Conservation (phyloP, 331 rosid species). For the Spiraea crenata region DNA sequence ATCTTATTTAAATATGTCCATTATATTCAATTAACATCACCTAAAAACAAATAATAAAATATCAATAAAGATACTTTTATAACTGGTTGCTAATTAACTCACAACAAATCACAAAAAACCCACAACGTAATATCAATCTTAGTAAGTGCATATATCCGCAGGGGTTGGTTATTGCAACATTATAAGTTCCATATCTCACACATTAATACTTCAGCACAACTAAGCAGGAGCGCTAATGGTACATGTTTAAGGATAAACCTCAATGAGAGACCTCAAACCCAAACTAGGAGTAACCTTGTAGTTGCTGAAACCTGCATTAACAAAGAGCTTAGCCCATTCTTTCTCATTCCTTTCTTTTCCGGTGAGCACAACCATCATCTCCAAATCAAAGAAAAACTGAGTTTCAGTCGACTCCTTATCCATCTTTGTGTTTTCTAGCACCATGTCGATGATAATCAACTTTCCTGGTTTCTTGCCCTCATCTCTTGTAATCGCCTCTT, state of each 20-base stretch:
- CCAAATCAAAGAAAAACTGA: conserved; percentile 31
- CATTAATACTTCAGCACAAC: no score
- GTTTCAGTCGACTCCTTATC: conserved; percentile 11
- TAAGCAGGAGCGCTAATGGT: no score
- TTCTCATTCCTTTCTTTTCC: conserved; percentile 43
- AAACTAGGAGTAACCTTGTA: conserved; percentile 30
- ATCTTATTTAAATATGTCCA: no score
- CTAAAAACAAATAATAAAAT: no score
- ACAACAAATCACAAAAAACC: no score
- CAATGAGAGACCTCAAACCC: conserved; percentile 36
- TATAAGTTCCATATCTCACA: no score
- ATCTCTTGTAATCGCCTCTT: conserved; percentile 26
- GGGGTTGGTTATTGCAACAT: no score
- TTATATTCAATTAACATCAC: no score
- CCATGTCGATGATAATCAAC: conserved; percentile 37
- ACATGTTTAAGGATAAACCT: conserved; percentile 25
- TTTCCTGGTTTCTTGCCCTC: conserved; percentile 31
- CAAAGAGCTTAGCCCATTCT: conserved; percentile 29
- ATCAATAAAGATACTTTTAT: no score
- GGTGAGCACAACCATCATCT: conserved; percentile 24
- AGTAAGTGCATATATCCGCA: no score
- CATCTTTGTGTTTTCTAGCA: not conserved
- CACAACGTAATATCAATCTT: no score
- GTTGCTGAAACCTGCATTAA: conserved; percentile 24
- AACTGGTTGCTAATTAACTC: no score